These are phyloP conservation scores for Malania oleifera DNA, from an alignment of 164 flowering plant genomes.

Conservation along the genomic window DNA sequence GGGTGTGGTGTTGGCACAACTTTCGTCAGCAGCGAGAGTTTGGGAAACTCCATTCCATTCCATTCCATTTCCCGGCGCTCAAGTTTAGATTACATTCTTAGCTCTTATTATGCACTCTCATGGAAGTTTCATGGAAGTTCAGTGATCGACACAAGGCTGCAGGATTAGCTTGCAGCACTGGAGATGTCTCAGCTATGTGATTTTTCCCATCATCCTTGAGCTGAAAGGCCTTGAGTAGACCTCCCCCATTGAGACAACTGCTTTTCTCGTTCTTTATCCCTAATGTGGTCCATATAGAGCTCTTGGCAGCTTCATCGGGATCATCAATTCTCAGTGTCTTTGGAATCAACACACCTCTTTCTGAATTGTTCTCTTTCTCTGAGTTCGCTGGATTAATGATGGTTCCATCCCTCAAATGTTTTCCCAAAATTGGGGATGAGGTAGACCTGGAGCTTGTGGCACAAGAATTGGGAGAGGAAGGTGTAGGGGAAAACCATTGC, in stretches of 20 bases:
- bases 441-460: slow-evolving; percentile 15
- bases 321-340: slow-evolving; percentile 47
- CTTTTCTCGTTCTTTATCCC: slow-evolving; percentile 46
- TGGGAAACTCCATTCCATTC: neutral
- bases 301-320: slow-evolving; percentile 48
- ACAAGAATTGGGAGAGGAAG: slow-evolving; percentile 12
- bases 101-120: slow-evolving; percentile 25
- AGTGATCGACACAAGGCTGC: slow-evolving; percentile 54
- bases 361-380: slow-evolving; percentile 12
- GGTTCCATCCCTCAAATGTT: slow-evolving; percentile 38
- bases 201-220: slow-evolving; percentile 17
- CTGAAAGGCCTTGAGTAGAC: slow-evolving; percentile 29
- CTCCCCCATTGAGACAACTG: slow-evolving; percentile 9
- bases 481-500: slow-evolving; percentile 13
- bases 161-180: slow-evolving; percentile 47
- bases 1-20: too few relatives aligned
- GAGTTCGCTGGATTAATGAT: slow-evolving; percentile 9
- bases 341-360: slow-evolving; percentile 26
- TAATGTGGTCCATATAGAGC: slow-evolving; percentile 49
- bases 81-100: too few relatives aligned
- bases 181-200: slow-evolving; percentile 14
- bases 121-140: slow-evolving; percentile 51
- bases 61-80: neutral
- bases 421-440: slow-evolving; percentile 35
- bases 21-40: neutral